Evolutionary conservation across 495 filamentous ascomycete genomes (phyloP), one percentile per base, ranked within the genome.

Genomic region (Neurospora africana): DNA sequence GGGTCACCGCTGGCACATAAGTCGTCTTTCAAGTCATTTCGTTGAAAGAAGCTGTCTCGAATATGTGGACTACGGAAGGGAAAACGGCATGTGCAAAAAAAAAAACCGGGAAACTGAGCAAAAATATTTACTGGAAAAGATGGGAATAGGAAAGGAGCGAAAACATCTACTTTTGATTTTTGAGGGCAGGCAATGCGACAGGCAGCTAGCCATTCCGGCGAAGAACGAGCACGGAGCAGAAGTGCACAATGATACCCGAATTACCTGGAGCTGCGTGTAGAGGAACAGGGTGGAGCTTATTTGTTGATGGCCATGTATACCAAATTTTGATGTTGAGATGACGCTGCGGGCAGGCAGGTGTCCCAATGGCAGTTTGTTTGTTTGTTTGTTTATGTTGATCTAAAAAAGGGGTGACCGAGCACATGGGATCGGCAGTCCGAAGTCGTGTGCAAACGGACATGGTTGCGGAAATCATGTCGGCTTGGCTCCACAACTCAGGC

Each of bases 1-100:
- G 53, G 53, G 58, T 91, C 89, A 61, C 89, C 89, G 36, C 78
- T 91, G 68, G 90, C 90, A 68, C 89, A 91, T 75, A 93, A 93
- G 81, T 89, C 89, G 27, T 65, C 27, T 4, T 87, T 87, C 71
- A 83, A 83, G 77, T 84, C 83, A 21, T 87, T 87, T 69, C 83
- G 85, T 61, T 88, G 79, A 82, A 82, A 61, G 27, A 58, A 30
- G 23, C 27, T 43, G 35, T 40, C 21, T 71, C 6, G 17, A 15
- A 65, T 19, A 69, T 70, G 47, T 44, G 71, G 53, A 71, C 69
- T 67, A 43, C 43, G 43, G 30, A 33, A 58, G 69, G 13, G 37
- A 21, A 35, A 58, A 27, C 17, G 69, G 69, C 36, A 65, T 43
- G 27, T 19, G 27, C 53, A 19, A 19, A 13, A 65, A 33, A 33